These are phyloP conservation scores for Cryptococcus wingfieldii DNA, from an alignment of 1,284 basidiomycete species.

Conservation along the genomic window DNA sequence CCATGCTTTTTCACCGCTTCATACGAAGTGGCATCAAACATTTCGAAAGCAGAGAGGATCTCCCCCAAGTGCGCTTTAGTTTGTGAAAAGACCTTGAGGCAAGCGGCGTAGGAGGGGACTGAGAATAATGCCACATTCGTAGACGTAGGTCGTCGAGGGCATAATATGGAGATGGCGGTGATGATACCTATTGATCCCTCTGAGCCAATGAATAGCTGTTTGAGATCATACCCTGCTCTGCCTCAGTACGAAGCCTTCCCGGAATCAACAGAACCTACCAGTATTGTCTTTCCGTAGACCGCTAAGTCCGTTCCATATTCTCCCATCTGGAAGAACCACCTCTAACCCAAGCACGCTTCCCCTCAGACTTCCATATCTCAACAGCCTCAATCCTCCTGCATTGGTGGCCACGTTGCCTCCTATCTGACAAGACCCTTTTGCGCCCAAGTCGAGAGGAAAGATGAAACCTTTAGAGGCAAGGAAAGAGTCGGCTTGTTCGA, in stretches of 20 bases:
- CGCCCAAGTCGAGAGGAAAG: conserved; percentile 95
- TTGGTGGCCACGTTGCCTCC: conserved; percentile 98
- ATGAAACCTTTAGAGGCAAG: conserved; percentile 85
- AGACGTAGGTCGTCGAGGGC: conserved; percentile 77
- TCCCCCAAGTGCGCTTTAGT: conserved; percentile 73
- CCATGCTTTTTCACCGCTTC: conserved; percentile 36
- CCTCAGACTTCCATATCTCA: conserved; percentile 92
- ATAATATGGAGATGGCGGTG: conserved; percentile 90
- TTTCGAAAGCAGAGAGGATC: conserved; percentile 97
- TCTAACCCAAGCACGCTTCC: conserved; percentile 94
- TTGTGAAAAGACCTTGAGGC: conserved; percentile 54
- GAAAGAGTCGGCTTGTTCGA: conserved; percentile 81
- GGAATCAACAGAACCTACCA: conserved; percentile 53
- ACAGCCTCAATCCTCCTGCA: conserved; percentile 87
- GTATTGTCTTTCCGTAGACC: conserved; percentile 94
- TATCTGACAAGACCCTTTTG: conserved; percentile 98
- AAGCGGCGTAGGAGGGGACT: conserved; percentile 53
- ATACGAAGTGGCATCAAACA: conserved; percentile 69
- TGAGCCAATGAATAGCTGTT: conserved; percentile 96
- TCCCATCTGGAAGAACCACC: conserved; percentile 93
- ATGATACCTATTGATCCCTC: conserved; percentile 95
- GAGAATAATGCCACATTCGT: conserved; percentile 56
- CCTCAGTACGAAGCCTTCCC: too few relatives aligned
- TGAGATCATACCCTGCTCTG: conserved; percentile 81
- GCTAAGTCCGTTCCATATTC: conserved; percentile 75